These are phyloP conservation scores for Xeromyces bisporus DNA, from an alignment of 495 filamentous ascomycete species.

Conservation along the genomic window DNA sequence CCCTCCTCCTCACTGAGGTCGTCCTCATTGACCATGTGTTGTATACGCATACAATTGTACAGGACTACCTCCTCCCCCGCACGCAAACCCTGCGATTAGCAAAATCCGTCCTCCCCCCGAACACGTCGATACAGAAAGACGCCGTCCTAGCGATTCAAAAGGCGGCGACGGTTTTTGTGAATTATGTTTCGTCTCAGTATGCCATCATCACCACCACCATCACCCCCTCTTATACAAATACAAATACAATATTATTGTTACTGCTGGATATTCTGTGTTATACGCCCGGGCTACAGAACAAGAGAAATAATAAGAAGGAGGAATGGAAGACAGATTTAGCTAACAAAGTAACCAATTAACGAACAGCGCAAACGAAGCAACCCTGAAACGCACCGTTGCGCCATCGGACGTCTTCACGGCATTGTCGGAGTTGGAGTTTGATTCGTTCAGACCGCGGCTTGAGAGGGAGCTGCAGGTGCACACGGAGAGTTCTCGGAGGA, in stretches of 20 bases:
- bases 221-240: slow-evolving; percentile 3
- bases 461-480: slow-evolving; percentile 43
- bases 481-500: slow-evolving; percentile 45
- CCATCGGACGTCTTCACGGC: slow-evolving; percentile 72
- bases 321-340: too few species aligned
- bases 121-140: slow-evolving; percentile 88
- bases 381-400: slow-evolving; percentile 69
- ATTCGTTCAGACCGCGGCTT: slow-evolving; percentile 47
- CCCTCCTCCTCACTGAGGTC: not conserved
- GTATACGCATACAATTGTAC: too few species aligned
- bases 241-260: not conserved
- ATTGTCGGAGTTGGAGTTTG: slow-evolving; percentile 69
- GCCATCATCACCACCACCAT: slow-evolving; percentile 19
- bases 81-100: slow-evolving; percentile 87
- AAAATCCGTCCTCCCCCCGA: slow-evolving; percentile 90
- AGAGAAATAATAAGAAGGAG: too few species aligned
- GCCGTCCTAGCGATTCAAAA: slow-evolving; percentile 83
- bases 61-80: slow-evolving; percentile 87
- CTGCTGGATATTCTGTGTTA: too few species aligned
- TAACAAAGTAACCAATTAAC: slow-evolving; percentile 1
- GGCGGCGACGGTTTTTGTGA: slow-evolving; percentile 87
- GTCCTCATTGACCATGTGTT: too few species aligned
- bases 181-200: slow-evolving; percentile 71
- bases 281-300: too few species aligned
- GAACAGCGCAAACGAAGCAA: slow-evolving; percentile 58